phyloP scores from a whole-genome alignment of 1,139 yeast species.

The Magnusiomyces tetraspermus region DNA sequence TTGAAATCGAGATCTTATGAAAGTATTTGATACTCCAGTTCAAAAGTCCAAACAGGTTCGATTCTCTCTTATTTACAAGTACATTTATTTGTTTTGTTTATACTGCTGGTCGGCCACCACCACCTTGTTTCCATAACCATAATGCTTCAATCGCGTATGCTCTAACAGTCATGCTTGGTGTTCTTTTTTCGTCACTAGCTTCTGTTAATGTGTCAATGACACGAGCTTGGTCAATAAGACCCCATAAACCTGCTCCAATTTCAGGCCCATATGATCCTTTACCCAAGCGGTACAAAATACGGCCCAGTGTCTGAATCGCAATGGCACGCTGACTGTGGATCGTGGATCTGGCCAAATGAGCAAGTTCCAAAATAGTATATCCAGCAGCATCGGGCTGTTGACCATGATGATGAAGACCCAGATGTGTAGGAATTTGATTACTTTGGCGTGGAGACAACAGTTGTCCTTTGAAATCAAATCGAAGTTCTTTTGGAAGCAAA shows the following conservation, averaged over 20 bases:
- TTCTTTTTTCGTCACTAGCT: conserved; percentile 60
- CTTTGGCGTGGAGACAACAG: conserved; percentile 48
- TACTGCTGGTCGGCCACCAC: conserved; percentile 20
- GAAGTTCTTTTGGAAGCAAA: conserved; percentile 41
- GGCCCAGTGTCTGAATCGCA: conserved; percentile 78
- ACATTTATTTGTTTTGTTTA: too few relatives aligned
- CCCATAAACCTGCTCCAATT: conserved; percentile 65
- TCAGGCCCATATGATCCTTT: conserved; percentile 36
- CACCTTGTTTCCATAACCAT: conserved; percentile 81
- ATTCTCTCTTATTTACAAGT: too few relatives aligned
- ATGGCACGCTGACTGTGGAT: conserved; percentile 79
- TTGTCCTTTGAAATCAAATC: conserved; percentile 85
- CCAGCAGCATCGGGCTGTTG: conserved; percentile 88
- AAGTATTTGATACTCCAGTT: too few relatives aligned
- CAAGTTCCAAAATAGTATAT: conserved; percentile 74
- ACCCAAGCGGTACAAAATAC: conserved; percentile 75
- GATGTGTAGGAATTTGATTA: conserved; percentile 40
- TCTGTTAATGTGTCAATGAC: conserved; percentile 64
- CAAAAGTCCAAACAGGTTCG: too few relatives aligned
- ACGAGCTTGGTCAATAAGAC: conserved; percentile 53
- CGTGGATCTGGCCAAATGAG: conserved; percentile 68
- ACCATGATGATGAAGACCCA: conserved; percentile 88
- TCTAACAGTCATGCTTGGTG: conserved; percentile 64
- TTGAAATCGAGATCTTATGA: too few relatives aligned
- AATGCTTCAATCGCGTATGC: conserved; percentile 87